Conservation (phyloP, 345 rosid species). For the Melaleuca alternifolia region DNA sequence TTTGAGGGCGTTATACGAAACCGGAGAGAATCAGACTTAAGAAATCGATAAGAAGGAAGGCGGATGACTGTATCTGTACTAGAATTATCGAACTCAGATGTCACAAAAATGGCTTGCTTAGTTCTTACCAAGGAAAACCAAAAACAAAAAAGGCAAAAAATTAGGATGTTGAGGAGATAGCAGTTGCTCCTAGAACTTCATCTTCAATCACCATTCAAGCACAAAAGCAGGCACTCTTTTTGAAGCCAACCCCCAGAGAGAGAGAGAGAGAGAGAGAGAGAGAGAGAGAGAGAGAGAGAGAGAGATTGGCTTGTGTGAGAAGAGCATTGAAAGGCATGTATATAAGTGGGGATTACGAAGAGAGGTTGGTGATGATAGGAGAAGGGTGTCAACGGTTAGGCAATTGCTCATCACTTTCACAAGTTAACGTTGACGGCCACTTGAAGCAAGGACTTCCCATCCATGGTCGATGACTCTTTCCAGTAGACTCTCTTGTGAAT, state of each 20-base stretch:
- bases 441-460: background rate
- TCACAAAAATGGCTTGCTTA: background rate
- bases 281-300: background rate
- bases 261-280: background rate
- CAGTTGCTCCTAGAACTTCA: background rate
- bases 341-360: background rate
- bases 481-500: background rate
- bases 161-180: background rate
- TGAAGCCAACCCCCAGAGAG: background rate
- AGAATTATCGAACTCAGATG: background rate
- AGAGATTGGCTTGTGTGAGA: background rate
- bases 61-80: background rate
- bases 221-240: background rate
- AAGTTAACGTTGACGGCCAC: background rate
- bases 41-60: background rate
- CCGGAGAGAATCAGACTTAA: background rate
- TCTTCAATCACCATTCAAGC: background rate
- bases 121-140: background rate
- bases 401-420: background rate
- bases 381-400: background rate
- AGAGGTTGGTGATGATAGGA: background rate
- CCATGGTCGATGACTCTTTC: background rate
- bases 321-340: background rate
- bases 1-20: background rate
- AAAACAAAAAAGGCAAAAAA: background rate